Base-by-base conservation (phyloP, 306 rosid genomes). In the Hippophae tibetana region DNA sequence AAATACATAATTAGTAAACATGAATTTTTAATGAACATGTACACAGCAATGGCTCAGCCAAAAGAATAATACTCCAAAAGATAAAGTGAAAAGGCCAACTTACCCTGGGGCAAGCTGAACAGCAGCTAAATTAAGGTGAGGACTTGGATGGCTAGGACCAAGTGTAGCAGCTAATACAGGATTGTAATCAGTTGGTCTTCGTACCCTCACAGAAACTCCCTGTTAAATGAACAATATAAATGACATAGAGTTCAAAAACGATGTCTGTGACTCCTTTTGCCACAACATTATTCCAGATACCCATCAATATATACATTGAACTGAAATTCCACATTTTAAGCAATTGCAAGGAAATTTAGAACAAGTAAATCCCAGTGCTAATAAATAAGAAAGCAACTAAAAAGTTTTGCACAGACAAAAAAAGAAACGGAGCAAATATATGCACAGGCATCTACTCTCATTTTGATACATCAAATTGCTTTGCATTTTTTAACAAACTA, bases 191-290 rank as follows among this genome's bases (percentile, higher is more conserved):
- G 86, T 84, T 48, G 95, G 92, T 77, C 95, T 87, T 50, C 92
- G 84, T 47, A 87, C 92, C 79, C 84, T 76, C 63, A 87, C 95
- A 75, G 95, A 74, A 69, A 79, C 90, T 62, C 90, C 95, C 95
- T 86, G 69, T 65, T 47, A 42, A 31, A 57, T 56, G 54, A 57
- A 51, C 50, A 58, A 31, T 31, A 61, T 60, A 71, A 42, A 54
- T 8, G 31, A 48, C 41, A n/a, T 18, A 55, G 9, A 25, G 7
- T 10, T 48, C 57, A 51, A 42, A 11, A 13, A 3, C 48, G 43
- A 12, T 7, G 43, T 18, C 38, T 10, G 18, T 2, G 48, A 7
- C 31, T 8, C 25, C 14, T 41, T 6, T 10, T 9, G 63, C 54
- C 38, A 2, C 38, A 31, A 4, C 38, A 31, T 31, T 31, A 31